phyloP scores from a whole-genome alignment of 495 filamentous ascomycete genomes.

The Talaromyces thailandensis region DNA sequence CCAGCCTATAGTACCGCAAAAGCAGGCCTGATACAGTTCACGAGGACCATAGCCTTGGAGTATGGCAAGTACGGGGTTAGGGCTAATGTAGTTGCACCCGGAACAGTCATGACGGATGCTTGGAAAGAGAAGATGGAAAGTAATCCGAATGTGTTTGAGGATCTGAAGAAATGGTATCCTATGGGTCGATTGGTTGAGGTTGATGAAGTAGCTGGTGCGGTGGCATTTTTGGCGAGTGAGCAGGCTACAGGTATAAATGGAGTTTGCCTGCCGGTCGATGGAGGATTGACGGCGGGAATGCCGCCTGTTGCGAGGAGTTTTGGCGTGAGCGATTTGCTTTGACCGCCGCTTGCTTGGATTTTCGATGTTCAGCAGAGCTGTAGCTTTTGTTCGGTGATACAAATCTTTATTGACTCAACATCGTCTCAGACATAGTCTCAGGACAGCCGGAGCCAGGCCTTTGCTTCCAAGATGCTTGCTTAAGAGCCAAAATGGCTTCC shows the following conservation, averaged over 20 bases:
- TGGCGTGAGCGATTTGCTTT: not conserved
- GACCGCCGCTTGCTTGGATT: no score
- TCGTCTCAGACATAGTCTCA: conserved; percentile 21
- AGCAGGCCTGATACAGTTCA: conserved; percentile 3
- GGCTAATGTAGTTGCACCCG: conserved; percentile 3
- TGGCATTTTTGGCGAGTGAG: conserved; percentile 34
- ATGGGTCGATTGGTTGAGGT: not conserved
- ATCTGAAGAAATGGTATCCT: conserved; percentile 1
- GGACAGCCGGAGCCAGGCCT: conserved; percentile 13
- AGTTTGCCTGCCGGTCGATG: conserved; percentile 38
- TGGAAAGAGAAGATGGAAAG: not conserved
- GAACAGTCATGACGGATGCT: not conserved
- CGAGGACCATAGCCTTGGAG: not conserved
- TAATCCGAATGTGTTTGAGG: conserved; percentile 2
- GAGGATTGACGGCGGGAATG: conserved; percentile 24
- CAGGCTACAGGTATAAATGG: conserved; percentile 44
- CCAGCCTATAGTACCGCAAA: conserved; percentile 4
- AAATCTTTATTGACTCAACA: no score
- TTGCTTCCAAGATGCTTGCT: conserved; percentile 13
- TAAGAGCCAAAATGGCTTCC: conserved; percentile 22
- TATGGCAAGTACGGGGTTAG: conserved; percentile 3
- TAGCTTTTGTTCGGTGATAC: no score
- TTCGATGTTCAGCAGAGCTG: no score
- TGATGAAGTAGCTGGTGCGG: conserved; percentile 26
- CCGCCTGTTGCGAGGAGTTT: conserved; percentile 3